Evolutionary conservation across 306 rosid genomes (phyloP).

Genomic region (Vigna mungo): DNA sequence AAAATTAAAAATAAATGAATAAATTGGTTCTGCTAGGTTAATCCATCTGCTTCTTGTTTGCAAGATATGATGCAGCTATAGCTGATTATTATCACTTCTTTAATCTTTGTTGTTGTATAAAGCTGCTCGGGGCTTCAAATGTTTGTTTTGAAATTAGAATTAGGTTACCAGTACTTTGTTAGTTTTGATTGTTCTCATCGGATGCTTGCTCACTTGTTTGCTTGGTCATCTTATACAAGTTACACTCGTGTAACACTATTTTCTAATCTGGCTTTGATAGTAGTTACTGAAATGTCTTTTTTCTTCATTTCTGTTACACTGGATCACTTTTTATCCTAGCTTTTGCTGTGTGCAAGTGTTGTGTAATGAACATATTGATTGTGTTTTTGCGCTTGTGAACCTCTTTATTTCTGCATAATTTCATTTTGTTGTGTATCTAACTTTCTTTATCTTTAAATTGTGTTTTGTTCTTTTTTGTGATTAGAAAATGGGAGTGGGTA

Average conservation of each 20-base stretch:
- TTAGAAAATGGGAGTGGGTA: constrained; percentile 37
- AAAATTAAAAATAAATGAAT: neutral
- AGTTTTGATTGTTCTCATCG: constrained; percentile 4
- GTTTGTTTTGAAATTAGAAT: neutral
- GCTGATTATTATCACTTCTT: constrained; percentile 1
- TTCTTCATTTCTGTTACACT: constrained; percentile 2
- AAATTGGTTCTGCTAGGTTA: neutral
- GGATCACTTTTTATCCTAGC: constrained; percentile 1
- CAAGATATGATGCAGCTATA: constrained; percentile 14
- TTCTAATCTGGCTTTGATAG: constrained; percentile 15
- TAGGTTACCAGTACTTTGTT: constrained; percentile 8
- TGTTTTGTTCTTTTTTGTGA: constrained; percentile 35
- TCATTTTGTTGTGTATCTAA: constrained; percentile 26
- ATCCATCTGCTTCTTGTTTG: neutral
- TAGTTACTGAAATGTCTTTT: neutral
- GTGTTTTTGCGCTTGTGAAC: constrained; percentile 11
- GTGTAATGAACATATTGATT: constrained; percentile 3
- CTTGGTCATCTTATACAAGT: constrained; percentile 27
- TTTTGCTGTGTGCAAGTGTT: neutral
- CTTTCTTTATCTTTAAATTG: constrained; percentile 14
- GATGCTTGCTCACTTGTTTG: constrained; percentile 20
- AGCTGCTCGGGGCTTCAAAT: neutral
- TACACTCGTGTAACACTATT: neutral
- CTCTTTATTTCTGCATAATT: constrained; percentile 23
- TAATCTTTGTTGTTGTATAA: neutral